These are phyloP conservation scores for Ustilago trichophora DNA, from an alignment of 1,284 basidiomycete genomes.

Conservation along the genomic window DNA sequence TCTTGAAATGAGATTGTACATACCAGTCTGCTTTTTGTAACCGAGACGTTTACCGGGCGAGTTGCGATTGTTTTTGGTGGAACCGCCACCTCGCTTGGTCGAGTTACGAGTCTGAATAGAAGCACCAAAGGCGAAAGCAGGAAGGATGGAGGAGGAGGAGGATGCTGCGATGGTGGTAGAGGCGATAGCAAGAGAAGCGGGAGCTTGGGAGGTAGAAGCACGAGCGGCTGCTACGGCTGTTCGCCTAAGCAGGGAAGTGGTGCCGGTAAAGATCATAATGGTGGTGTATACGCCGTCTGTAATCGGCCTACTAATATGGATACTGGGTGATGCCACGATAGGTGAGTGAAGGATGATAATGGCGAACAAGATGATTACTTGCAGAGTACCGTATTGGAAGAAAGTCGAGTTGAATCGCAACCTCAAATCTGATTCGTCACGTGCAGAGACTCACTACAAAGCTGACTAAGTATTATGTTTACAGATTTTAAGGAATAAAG, in stretches of 20 bases:
- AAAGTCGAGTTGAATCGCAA: no score
- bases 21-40: slow-evolving; percentile 61
- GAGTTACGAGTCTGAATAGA: slow-evolving; percentile 65
- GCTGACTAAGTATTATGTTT: slow-evolving; percentile 26
- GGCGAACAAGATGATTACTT: no score
- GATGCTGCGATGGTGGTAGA: slow-evolving; percentile 24
- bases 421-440: slow-evolving; percentile 31
- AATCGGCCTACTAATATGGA: no score
- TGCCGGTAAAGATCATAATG: slow-evolving; percentile 24
- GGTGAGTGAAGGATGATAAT: no score
- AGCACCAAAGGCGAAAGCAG: slow-evolving; percentile 57
- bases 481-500: no score
- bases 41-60: slow-evolving; percentile 64
- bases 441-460: slow-evolving; percentile 2
- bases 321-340: no score
- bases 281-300: no score
- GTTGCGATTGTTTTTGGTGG: slow-evolving; percentile 65
- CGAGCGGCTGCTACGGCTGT: slow-evolving; percentile 21
- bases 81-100: slow-evolving; percentile 65
- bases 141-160: slow-evolving; percentile 22
- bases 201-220: slow-evolving; percentile 18
- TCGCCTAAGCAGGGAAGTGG: slow-evolving; percentile 29
- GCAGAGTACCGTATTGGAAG: no score
- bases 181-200: slow-evolving; percentile 52
- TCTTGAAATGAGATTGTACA: background rate